These are phyloP conservation scores for Neurospora sp. DNA, from an alignment of 2,329 filamentous ascomycete species.

Conservation along the genomic window DNA sequence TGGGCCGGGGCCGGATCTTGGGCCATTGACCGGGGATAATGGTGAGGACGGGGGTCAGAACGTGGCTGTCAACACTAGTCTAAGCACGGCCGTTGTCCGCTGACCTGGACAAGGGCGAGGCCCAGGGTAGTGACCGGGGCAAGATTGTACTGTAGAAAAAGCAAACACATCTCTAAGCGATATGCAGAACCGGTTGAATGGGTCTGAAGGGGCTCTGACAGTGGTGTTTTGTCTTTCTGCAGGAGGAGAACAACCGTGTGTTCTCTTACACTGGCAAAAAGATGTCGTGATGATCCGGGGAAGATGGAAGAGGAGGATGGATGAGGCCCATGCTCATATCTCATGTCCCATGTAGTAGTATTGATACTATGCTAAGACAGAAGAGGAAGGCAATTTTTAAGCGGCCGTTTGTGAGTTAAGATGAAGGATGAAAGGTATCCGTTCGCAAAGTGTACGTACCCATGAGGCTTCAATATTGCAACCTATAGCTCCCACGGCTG, in stretches of 20 bases:
- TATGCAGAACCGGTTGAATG: neutral
- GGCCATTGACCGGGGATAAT: neutral
- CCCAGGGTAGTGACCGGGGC: neutral
- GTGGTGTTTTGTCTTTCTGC: slow-evolving; percentile 12
- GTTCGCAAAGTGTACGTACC: neutral
- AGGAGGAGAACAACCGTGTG: slow-evolving; percentile 1
- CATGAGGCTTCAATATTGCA: slow-evolving; percentile 12
- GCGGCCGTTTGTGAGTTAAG: neutral
- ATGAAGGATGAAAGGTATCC: neutral
- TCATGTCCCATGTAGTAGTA: neutral
- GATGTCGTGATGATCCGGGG: neutral
- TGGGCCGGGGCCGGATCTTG: slow-evolving; percentile 1
- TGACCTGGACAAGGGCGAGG: neutral
- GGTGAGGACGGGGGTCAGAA: neutral
- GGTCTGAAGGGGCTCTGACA: slow-evolving; percentile 10
- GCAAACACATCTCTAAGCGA: neutral
- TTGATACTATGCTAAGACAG: neutral
- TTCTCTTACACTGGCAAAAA: neutral
- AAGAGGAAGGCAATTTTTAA: neutral
- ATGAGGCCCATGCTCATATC: neutral
- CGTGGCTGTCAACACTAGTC: slow-evolving; percentile 5
- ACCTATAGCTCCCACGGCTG: slow-evolving; percentile 3
- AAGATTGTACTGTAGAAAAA: slow-evolving; percentile 7
- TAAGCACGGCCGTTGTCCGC: slow-evolving; percentile 6
- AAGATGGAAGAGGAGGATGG: neutral